Evolutionary conservation across 116 monocot species (phyloP), one percentile per base, ranked within the genome.

Genomic region (Zostera marina): DNA sequence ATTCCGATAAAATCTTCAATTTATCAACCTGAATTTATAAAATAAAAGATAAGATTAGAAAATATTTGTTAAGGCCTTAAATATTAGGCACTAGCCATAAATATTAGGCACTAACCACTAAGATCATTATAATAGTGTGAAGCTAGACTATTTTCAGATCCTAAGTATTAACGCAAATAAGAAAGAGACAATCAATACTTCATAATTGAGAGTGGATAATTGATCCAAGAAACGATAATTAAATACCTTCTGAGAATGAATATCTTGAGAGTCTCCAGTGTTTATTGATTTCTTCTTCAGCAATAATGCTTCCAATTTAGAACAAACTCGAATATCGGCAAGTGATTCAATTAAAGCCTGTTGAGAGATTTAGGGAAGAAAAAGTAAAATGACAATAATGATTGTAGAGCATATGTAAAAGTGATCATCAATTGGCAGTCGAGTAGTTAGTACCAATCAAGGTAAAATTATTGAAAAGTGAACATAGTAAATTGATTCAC

Each of bases 1-100:
- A 87, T 68, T 83, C 81, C 58, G 81, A 80, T 62, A 92, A 64
- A 61, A 92, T 68, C 65, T 87, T 92, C 65, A 92, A 73, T 41
- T 87, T 92, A 44, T 81, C 79, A 63, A 92, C 78, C 92, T 92
- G 79, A 47, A 63, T 39, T 40, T 16, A 39, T 9, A 32, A 8
- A 32, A 2, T 22, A 52, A 9, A 54, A 24, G 54, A 0, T 20
- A 17, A 49, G 9, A 9, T 20, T 51, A 20, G 49, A 51, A 51
- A 51, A 19, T 32, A 32, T 16, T 51, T 51, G 9, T 9, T 2
- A 51, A 17, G 2, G 5, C 49, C 0, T 17, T 19, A 51, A 10
- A 51, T 51, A 8, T 9, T 16, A 51, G 19, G 49, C 15, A 20
- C 9, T 21, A 51, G 3, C 49, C 0, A 51, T 19, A 51, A 10